These are phyloP conservation scores for Kurtzmaniella quercitrusa DNA, from an alignment of 1,139 yeast species.

Conservation along the genomic window DNA sequence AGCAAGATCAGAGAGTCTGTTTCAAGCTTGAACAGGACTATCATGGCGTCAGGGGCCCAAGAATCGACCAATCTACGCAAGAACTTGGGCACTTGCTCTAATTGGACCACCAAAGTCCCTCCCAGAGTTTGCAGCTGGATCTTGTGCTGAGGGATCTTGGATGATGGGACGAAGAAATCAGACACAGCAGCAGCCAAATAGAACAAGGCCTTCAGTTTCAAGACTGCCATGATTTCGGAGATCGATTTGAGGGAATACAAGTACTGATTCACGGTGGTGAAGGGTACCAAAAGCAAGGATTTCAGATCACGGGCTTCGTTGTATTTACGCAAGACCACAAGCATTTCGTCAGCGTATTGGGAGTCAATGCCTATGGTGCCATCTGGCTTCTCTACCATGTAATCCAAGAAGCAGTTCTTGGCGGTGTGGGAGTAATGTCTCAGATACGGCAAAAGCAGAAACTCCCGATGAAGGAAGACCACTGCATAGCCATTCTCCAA, in stretches of 20 bases:
- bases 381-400: constrained; percentile 55
- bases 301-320: constrained; percentile 54
- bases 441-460: constrained; percentile 85
- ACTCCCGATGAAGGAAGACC: constrained; percentile 86
- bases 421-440: constrained; percentile 85
- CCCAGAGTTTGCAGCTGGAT: constrained; percentile 77
- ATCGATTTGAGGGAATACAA: constrained; percentile 73
- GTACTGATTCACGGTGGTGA: constrained; percentile 93
- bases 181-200: constrained; percentile 97
- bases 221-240: constrained; percentile 53
- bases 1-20: constrained; percentile 73
- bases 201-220: constrained; percentile 60
- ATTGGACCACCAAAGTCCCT: constrained; percentile 72
- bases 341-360: constrained; percentile 59
- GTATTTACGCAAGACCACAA: constrained; percentile 62
- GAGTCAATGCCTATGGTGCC: constrained; percentile 52
- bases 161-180: constrained; percentile 87
- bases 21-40: constrained; percentile 89
- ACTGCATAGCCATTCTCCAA: constrained; percentile 85
- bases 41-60: constrained; percentile 96
- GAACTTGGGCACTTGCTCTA: constrained; percentile 96
- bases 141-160: constrained; percentile 86
- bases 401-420: constrained; percentile 73
- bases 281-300: constrained; percentile 69
- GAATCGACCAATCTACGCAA: constrained; percentile 80